Base-by-base conservation (phyloP, 495 filamentous ascomycete species). In the Neurospora sp. region DNA sequence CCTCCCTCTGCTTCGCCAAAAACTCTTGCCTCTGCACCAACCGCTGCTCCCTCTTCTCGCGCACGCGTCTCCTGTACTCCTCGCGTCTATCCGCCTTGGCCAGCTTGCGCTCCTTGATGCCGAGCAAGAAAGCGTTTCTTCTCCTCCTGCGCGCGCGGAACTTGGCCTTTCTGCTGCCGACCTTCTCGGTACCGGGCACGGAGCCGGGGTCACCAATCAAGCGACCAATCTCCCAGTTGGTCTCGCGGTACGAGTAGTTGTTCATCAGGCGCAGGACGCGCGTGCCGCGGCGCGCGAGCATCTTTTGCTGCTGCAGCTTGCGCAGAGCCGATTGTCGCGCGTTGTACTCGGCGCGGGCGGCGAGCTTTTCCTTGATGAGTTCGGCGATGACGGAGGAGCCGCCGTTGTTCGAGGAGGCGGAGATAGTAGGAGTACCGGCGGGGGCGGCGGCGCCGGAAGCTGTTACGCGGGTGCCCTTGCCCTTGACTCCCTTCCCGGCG, bases 151-250 rank as follows among this genome's bases (percentile, higher is more conserved):
- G 77, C 66, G 73, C 40, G 16, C 79, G 78, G 74, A 82, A 73
- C 76, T 76, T 79, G 37, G 74, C 76, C 74, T 77, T 79, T 40
- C 78, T 72, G 69, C 76, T 77, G 3, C 72, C 76, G 18, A 69
- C 41, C 77, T 79, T 79, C 70, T 79, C 79, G 4, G 78, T 75
- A 41, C 81, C 79, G 4, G 76, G 74, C 4, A 80, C 72, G 70
- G 40, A 72, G 48, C 81, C 79, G 20, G 69, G 74, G 42, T 79
- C 77, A 59, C 77, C 77, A 1, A 85, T 78, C 39, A 86, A 72
- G 1, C 82, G 83, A 71, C 94, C 94, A 83, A 98, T 94, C 79
- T 90, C 83, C 91, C 91, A 95, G 83, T 96, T 97, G 71, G 89
- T 86, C 84, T 94, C 91, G 73, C 93, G 88, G 82, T 93, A 94